These are phyloP conservation scores for Citrullus amarus DNA, from an alignment of 306 rosid genomes.

Conservation along the genomic window DNA sequence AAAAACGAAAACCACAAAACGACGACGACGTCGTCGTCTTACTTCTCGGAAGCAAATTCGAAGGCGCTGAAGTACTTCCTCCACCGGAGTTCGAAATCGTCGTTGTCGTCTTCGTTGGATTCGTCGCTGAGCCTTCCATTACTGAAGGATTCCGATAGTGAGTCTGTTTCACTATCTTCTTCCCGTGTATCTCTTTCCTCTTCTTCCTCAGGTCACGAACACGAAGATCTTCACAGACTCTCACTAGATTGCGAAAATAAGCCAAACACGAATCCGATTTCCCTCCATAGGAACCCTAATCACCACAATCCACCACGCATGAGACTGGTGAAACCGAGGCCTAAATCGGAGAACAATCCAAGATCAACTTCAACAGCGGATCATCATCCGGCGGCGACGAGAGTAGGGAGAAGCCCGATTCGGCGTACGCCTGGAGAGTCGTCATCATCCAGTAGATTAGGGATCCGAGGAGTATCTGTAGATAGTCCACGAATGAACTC, in stretches of 20 bases:
- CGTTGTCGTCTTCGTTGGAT: slow-evolving; percentile 31
- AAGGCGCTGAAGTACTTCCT: slow-evolving; percentile 56
- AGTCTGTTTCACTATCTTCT: slow-evolving; percentile 58
- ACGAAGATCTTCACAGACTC: slow-evolving; percentile 70
- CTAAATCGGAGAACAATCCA: slow-evolving; percentile 23
- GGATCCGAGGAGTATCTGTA: slow-evolving; percentile 68
- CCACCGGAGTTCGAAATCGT: slow-evolving; percentile 39
- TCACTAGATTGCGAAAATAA: slow-evolving; percentile 58
- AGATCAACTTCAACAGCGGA: slow-evolving; percentile 16
- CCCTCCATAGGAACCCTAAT: slow-evolving; percentile 31
- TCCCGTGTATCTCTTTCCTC: slow-evolving; percentile 87
- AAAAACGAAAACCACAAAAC: slow-evolving; percentile 33
- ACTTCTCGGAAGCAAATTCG: slow-evolving; percentile 7
- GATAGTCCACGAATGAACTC: slow-evolving; percentile 94
- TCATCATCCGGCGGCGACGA: slow-evolving; percentile 8
- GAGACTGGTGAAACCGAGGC: slow-evolving; percentile 39
- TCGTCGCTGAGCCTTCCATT: slow-evolving; percentile 37
- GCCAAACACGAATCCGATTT: slow-evolving; percentile 17
- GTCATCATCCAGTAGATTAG: slow-evolving; percentile 4
- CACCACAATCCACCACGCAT: slow-evolving; percentile 22
- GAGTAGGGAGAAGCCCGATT: slow-evolving; percentile 53
- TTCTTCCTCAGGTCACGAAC: slow-evolving; percentile 80
- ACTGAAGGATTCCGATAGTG: slow-evolving; percentile 50
- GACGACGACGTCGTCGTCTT: slow-evolving; percentile 27
- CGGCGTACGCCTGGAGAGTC: slow-evolving; percentile 21